Conservation (phyloP, 805 yeast species). For the Nakazawaea ishiwadae region DNA sequence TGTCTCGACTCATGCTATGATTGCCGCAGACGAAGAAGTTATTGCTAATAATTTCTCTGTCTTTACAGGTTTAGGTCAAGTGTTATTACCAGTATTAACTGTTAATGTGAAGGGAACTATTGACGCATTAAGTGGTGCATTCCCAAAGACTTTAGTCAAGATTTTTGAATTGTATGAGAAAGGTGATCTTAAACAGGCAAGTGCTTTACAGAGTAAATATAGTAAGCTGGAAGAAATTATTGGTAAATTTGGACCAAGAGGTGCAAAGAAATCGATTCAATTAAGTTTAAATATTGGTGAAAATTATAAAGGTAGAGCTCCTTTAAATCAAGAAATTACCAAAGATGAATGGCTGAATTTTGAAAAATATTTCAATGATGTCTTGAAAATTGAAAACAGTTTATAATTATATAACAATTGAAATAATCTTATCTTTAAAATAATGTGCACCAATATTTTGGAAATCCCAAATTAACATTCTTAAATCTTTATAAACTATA, state of each 20-base stretch:
- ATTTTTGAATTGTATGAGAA: slow-evolving; percentile 32
- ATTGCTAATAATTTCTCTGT: slow-evolving; percentile 34
- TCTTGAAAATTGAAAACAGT: slow-evolving; percentile 13
- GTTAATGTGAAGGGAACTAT: slow-evolving; percentile 48
- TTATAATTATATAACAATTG: slow-evolving; percentile 9
- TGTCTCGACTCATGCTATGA: slow-evolving; percentile 39
- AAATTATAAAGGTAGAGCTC: slow-evolving; percentile 40
- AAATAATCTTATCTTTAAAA: slow-evolving; percentile 1
- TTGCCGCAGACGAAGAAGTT: slow-evolving; percentile 38
- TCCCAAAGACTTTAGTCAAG: slow-evolving; percentile 43
- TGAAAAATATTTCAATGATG: slow-evolving; percentile 12
- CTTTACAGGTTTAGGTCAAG: slow-evolving; percentile 49
- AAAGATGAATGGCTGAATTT: slow-evolving; percentile 26
- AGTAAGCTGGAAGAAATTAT: slow-evolving; percentile 44
- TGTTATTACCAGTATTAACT: slow-evolving; percentile 40
- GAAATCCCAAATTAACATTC: slow-evolving; percentile 10
- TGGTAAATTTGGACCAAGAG: slow-evolving; percentile 38
- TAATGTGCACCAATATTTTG: not conserved
- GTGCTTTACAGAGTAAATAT: slow-evolving; percentile 34
- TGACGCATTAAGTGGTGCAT: slow-evolving; percentile 49
- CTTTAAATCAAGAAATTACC: slow-evolving; percentile 35
- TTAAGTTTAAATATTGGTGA: slow-evolving; percentile 37
- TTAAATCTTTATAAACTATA: slow-evolving; percentile 6
- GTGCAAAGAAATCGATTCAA: slow-evolving; percentile 39
- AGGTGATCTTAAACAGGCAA: slow-evolving; percentile 38